Conservation (phyloP, 805 yeast genomes). For the Hemisphaericaspora nanyangensis region DNA sequence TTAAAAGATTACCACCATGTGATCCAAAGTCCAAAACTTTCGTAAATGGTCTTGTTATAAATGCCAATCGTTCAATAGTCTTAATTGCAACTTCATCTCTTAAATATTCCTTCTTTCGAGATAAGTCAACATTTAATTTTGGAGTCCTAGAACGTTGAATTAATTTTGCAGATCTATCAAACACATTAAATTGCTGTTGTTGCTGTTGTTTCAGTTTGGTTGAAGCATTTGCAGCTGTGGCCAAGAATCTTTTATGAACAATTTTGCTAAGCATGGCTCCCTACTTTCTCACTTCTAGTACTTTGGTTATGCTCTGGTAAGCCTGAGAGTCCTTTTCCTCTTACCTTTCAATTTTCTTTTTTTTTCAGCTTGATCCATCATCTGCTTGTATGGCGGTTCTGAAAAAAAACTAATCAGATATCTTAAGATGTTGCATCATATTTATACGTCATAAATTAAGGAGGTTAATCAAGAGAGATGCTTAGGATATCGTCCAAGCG, state of each 20-base stretch:
- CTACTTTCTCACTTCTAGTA: too few relatives aligned
- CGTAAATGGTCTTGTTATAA: slow-evolving; percentile 61
- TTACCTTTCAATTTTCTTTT: too few relatives aligned
- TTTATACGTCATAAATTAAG: too few relatives aligned
- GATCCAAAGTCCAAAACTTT: slow-evolving; percentile 69
- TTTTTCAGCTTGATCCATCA: too few relatives aligned
- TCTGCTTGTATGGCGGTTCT: too few relatives aligned
- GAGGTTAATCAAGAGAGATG: too few relatives aligned
- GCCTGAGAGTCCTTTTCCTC: too few relatives aligned
- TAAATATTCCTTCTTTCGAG: slow-evolving; percentile 64
- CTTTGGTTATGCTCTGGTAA: too few relatives aligned
- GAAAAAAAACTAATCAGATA: too few relatives aligned
- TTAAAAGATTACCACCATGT: slow-evolving; percentile 61
- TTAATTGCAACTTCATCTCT: slow-evolving; percentile 70
- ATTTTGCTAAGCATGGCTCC: too few relatives aligned
- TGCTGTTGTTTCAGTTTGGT: slow-evolving; percentile 12
- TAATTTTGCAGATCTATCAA: slow-evolving; percentile 59
- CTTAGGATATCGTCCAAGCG: too few relatives aligned
- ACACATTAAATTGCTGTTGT: slow-evolving; percentile 35
- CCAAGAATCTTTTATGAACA: slow-evolving; percentile 14
- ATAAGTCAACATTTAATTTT: slow-evolving; percentile 33
- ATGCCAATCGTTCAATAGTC: slow-evolving; percentile 71
- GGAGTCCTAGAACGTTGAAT: slow-evolving; percentile 59
- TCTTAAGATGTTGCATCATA: too few relatives aligned
- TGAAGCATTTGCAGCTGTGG: slow-evolving; percentile 22